Conservation (phyloP, 257 asterid genomes). For the Echium plantagineum region DNA sequence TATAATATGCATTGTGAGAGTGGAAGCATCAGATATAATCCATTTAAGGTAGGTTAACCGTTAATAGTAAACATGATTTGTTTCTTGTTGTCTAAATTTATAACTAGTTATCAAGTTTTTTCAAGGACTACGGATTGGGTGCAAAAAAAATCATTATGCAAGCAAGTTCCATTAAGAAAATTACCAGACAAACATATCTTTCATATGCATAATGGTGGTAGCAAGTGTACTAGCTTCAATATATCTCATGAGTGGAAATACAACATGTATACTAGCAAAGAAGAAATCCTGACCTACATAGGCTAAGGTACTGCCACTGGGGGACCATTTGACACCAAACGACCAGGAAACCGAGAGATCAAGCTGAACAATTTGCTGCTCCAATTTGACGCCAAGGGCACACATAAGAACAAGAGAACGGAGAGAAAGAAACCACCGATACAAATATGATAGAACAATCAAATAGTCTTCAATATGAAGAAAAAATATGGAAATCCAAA, state of each 20-base stretch:
- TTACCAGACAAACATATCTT: background rate
- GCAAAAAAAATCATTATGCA: background rate
- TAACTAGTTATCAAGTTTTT: background rate
- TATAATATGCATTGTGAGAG: constrained; percentile 1
- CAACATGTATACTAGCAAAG: constrained; percentile 10
- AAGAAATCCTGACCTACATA: constrained; percentile 71
- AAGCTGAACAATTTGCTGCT: constrained; percentile 96
- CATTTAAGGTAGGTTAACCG: too few species aligned
- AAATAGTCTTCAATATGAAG: background rate
- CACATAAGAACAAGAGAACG: background rate
- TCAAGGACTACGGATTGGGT: background rate
- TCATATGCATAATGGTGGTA: background rate
- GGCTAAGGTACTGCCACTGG: constrained; percentile 81
- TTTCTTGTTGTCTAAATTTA: background rate
- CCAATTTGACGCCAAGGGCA: constrained; percentile 9
- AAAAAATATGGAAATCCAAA: background rate
- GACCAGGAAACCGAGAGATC: constrained; percentile 95
- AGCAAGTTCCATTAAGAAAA: background rate
- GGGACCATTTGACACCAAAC: constrained; percentile 96
- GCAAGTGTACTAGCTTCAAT: constrained; percentile 3
- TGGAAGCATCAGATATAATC: too few species aligned
- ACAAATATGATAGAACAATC: background rate
- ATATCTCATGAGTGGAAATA: constrained; percentile 6
- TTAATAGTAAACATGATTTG: background rate
- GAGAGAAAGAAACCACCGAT: background rate